A percentile compares a stretch with the other conserved stretches of the same genome.
Evolutionary conservation across 2,329 filamentous ascomycete genomes (phyloP).

Genomic region (Trichoderma sp.): DNA sequence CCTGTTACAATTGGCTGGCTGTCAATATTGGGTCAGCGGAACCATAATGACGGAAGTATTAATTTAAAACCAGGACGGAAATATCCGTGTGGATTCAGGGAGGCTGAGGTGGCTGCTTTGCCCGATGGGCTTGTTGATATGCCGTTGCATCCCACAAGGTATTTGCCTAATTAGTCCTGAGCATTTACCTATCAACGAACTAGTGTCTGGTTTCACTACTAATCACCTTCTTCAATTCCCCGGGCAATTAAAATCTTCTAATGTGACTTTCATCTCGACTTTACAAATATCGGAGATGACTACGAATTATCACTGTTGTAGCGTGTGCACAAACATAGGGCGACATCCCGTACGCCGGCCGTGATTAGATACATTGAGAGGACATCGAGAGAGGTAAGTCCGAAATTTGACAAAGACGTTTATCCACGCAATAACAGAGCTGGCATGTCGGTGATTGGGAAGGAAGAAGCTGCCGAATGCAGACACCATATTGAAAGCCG

Average conservation of each 20-base stretch:
- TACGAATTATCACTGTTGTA: not conserved
- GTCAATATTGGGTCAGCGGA: too few relatives aligned
- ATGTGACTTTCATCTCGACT: not conserved
- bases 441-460: too few relatives aligned
- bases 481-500: not conserved
- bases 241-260: not conserved
- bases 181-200: not conserved
- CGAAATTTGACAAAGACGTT: not conserved
- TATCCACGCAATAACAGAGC: not conserved
- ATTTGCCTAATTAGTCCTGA: not conserved
- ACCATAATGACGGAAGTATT: too few relatives aligned
- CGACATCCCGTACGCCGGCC: too few relatives aligned
- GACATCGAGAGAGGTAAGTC: not conserved
- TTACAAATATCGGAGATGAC: too few relatives aligned
- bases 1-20: too few relatives aligned
- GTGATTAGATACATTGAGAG: not conserved
- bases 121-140: too few relatives aligned
- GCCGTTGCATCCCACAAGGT: too few relatives aligned
- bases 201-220: not conserved
- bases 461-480: not conserved
- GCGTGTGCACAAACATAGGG: not conserved
- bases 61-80: too few relatives aligned
- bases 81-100: too few relatives aligned
- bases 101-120: too few relatives aligned
- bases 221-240: not conserved